phyloP scores from a whole-genome alignment of 2,329 filamentous ascomycete genomes.

The Hypoxylon sp. region DNA sequence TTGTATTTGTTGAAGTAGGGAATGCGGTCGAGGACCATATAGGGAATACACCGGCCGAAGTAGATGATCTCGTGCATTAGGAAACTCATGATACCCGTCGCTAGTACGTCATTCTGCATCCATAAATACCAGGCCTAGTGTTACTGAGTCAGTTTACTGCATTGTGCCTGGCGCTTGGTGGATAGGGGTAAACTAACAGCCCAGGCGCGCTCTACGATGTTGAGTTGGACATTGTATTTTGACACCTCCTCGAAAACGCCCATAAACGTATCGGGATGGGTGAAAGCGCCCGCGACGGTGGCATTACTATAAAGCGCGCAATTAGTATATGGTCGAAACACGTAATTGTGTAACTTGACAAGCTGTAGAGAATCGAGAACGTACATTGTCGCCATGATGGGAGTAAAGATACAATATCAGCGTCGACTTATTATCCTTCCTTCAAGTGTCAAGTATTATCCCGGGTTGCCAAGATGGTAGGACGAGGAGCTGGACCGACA shows the following conservation, averaged over 20 bases:
- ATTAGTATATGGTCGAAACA: constrained; percentile 25
- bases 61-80: constrained; percentile 94
- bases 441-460: constrained; percentile 5
- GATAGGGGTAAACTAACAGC: constrained; percentile 68
- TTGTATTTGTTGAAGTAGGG: constrained; percentile 94
- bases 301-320: constrained; percentile 62
- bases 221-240: constrained; percentile 87
- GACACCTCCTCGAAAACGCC: constrained; percentile 74
- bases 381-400: constrained; percentile 53
- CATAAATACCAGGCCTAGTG: constrained; percentile 88
- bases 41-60: constrained; percentile 91
- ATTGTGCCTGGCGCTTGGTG: constrained; percentile 18
- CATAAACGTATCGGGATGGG: constrained; percentile 67
- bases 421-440: constrained; percentile 14
- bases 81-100: constrained; percentile 98
- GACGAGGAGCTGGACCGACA: constrained; percentile 26
- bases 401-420: constrained; percentile 22
- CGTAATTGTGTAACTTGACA: constrained; percentile 5
- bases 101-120: constrained; percentile 97
- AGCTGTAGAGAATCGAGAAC: constrained; percentile 32
- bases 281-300: constrained; percentile 63
- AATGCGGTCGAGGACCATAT: constrained; percentile 91
- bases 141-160: constrained; percentile 37
- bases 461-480: constrained; percentile 5
- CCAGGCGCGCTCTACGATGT: constrained; percentile 90